Conservation (phyloP, 2,329 filamentous ascomycete genomes). For the Drechslera avenae region DNA sequence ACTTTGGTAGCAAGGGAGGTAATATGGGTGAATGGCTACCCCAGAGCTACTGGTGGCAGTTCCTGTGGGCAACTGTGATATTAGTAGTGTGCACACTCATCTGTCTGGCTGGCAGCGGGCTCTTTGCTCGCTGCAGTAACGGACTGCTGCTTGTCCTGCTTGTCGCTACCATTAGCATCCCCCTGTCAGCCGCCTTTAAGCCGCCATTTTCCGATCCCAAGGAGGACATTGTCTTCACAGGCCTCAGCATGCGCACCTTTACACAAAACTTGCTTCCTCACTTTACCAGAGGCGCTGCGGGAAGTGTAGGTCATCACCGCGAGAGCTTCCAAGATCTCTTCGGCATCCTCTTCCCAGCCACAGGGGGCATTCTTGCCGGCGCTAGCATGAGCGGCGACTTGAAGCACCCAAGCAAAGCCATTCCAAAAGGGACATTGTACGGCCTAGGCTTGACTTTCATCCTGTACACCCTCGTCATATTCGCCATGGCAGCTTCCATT, state of each 20-base stretch:
- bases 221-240: conserved; percentile 76
- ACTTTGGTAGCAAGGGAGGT: conserved; percentile 66
- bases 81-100: conserved; percentile 74
- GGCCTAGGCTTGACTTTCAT: conserved; percentile 77
- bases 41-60: conserved; percentile 76
- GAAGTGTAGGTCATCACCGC: conserved; percentile 64
- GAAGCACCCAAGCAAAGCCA: conserved; percentile 79
- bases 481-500: conserved; percentile 78
- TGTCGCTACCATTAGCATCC: conserved; percentile 79
- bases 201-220: conserved; percentile 68
- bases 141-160: conserved; percentile 72
- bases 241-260: conserved; percentile 72
- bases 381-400: conserved; percentile 91
- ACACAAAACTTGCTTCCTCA: conserved; percentile 73
- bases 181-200: conserved; percentile 72
- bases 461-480: conserved; percentile 75
- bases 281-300: conserved; percentile 66
- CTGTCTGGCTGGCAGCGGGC: conserved; percentile 77
- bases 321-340: conserved; percentile 82
- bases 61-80: conserved; percentile 74
- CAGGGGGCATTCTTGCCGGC: conserved; percentile 67
- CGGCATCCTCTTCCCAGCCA: conserved; percentile 81
- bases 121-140: conserved; percentile 82
- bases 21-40: conserved; percentile 66
- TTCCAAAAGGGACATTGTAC: conserved; percentile 81